A percentile compares a stretch with the other conserved stretches of the same genome.
Evolutionary conservation across 2,329 filamentous ascomycete genomes (phyloP).

Genomic region (Lasiodiplodia sp.): DNA sequence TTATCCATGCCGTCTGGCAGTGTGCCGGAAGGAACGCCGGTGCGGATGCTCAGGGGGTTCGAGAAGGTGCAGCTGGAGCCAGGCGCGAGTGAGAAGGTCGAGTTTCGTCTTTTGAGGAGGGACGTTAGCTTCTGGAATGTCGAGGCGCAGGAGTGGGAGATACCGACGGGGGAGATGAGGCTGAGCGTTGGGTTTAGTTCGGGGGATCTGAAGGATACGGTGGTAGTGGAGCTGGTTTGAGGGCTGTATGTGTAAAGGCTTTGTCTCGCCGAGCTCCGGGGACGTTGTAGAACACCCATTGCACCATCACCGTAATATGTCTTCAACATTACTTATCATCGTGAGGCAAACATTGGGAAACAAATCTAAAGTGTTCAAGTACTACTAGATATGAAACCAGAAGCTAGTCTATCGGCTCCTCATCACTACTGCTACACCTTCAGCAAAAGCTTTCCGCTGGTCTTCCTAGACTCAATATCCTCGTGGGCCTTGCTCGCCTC

Average conservation of each 20-base stretch:
- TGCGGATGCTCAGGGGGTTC: conserved; percentile 68
- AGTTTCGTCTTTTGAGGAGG: conserved; percentile 33
- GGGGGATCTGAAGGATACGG: conserved; percentile 35
- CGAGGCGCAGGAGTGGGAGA: conserved; percentile 29
- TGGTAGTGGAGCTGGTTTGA: no score
- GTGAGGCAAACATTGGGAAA: no score
- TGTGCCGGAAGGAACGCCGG: conserved; percentile 55
- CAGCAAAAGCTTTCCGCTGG: conserved; percentile 82
- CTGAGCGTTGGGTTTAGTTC: conserved; percentile 47
- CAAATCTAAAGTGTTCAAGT: no score
- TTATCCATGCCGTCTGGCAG: conserved; percentile 52
- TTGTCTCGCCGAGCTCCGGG: no score
- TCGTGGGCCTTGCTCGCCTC: conserved; percentile 75
- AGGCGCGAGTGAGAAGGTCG: conserved; percentile 63
- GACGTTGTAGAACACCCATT: no score
- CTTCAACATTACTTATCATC: no score
- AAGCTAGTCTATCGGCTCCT: no score
- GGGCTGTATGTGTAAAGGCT: no score
- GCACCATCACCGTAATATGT: no score
- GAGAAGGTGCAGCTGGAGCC: conserved; percentile 64
- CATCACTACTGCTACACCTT: conserved; percentile 46
- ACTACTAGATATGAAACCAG: no score
- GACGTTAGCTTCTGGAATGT: conserved; percentile 33
- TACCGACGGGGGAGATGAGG: conserved; percentile 39
- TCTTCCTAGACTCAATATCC: conserved; percentile 83